Evolutionary conservation across 805 yeast genomes (phyloP).

Genomic region (Kazachstania psychrophila): DNA sequence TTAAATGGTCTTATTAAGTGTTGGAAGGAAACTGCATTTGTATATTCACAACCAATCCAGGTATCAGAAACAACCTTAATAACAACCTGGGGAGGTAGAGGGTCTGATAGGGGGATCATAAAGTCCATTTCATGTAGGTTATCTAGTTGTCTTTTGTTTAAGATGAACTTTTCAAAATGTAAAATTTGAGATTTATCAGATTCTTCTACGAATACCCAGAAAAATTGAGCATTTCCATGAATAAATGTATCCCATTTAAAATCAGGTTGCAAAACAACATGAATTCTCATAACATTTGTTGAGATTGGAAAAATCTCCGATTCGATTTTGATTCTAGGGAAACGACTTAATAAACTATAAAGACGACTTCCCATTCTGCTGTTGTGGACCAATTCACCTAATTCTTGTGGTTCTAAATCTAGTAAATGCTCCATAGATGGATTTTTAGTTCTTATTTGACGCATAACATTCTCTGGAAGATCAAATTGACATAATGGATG

Average conservation of each 20-base stretch:
- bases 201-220: slow-evolving; percentile 91
- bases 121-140: slow-evolving; percentile 69
- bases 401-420: slow-evolving; percentile 62
- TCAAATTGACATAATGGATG: slow-evolving; percentile 89
- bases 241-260: slow-evolving; percentile 75
- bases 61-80: slow-evolving; percentile 71
- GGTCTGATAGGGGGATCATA: slow-evolving; percentile 84
- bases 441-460: slow-evolving; percentile 51
- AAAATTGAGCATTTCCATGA: slow-evolving; percentile 79
- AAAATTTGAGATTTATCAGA: slow-evolving; percentile 62
- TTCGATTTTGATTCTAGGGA: slow-evolving; percentile 67
- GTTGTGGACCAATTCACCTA: slow-evolving; percentile 88
- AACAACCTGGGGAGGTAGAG: slow-evolving; percentile 81
- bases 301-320: slow-evolving; percentile 88
- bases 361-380: slow-evolving; percentile 58
- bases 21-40: slow-evolving; percentile 74
- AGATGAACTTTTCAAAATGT: slow-evolving; percentile 72
- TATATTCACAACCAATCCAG: slow-evolving; percentile 82
- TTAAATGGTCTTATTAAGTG: slow-evolving; percentile 83
- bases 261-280: slow-evolving; percentile 58
- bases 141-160: slow-evolving; percentile 48
- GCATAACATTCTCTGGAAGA: slow-evolving; percentile 55
- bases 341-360: slow-evolving; percentile 50
- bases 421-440: slow-evolving; percentile 65
- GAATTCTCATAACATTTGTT: slow-evolving; percentile 72